Conservation (phyloP, 2,329 filamentous ascomycete species). For the Daldinia eschscholtzii region DNA sequence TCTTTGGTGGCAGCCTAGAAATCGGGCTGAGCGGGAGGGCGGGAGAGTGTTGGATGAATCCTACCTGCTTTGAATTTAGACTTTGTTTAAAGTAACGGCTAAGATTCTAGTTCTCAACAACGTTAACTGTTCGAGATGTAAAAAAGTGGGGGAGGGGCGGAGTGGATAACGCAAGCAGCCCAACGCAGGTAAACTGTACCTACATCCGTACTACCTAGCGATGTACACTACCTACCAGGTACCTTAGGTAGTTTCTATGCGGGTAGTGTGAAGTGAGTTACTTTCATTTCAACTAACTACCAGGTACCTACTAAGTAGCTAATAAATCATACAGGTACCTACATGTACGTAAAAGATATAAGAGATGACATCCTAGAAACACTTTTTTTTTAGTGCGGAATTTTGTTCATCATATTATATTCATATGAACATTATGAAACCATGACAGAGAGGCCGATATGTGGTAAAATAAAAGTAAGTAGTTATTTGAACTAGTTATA, state of each 20-base stretch:
- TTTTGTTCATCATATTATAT: neutral
- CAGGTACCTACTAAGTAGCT: too few species aligned
- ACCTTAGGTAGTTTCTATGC: neutral
- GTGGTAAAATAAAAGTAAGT: neutral
- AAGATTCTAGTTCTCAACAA: slow-evolving; percentile 11
- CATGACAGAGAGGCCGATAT: neutral
- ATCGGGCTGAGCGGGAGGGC: slow-evolving; percentile 7
- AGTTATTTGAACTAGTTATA: neutral
- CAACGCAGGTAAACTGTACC: slow-evolving; percentile 14
- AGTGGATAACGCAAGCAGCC: slow-evolving; percentile 14
- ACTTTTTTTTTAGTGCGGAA: neutral
- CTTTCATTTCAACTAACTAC: neutral
- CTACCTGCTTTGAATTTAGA: slow-evolving; percentile 15
- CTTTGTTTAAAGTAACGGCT: slow-evolving; percentile 15
- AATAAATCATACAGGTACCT: neutral
- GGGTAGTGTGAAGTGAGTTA: neutral
- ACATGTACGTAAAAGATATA: neutral
- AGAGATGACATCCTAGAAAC: neutral
- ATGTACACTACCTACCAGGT: neutral
- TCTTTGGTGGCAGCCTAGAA: slow-evolving; percentile 9
- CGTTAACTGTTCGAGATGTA: slow-evolving; percentile 9
- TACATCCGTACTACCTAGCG: slow-evolving; percentile 10
- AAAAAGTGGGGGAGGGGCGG: slow-evolving; percentile 22
- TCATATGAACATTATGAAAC: neutral
- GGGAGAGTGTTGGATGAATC: neutral